phyloP scores from a whole-genome alignment of 805 yeast genomes.

The Blastobotrys peoriensis region DNA sequence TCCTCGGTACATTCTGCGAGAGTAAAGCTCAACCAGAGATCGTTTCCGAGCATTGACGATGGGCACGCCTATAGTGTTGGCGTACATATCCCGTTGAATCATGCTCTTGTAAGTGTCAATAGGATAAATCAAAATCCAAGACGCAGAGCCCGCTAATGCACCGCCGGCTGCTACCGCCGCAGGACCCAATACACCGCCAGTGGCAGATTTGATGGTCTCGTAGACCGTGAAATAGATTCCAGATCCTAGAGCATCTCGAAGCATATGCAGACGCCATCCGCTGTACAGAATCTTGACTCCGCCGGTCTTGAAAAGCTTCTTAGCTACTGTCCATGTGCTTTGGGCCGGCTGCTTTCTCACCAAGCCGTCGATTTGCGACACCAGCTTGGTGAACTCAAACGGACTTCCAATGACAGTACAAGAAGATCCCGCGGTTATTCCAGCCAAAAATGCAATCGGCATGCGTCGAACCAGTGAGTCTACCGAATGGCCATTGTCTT shows the following conservation, averaged over 20 bases:
- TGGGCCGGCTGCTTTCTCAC: conserved; percentile 24
- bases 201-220: conserved; percentile 59
- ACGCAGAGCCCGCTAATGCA: conserved; percentile 68
- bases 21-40: conserved; percentile 31
- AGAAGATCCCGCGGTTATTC: conserved; percentile 59
- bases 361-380: conserved; percentile 59
- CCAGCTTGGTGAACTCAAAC: conserved; percentile 76
- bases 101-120: conserved; percentile 74
- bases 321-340: conserved; percentile 40
- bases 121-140: conserved; percentile 75
- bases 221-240: conserved; percentile 71
- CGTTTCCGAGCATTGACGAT: conserved; percentile 32
- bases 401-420: conserved; percentile 60
- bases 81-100: conserved; percentile 66
- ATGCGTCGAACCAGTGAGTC: conserved; percentile 11
- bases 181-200: conserved; percentile 30
- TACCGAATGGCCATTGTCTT: conserved; percentile 7
- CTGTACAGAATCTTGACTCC: conserved; percentile 66
- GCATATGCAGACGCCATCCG: conserved; percentile 57
- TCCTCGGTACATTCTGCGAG: conserved; percentile 63
- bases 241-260: conserved; percentile 65
- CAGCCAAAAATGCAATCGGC: conserved; percentile 39
- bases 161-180: conserved; percentile 60
- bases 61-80: conserved; percentile 51
- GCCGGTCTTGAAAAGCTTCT: conserved; percentile 48